Evolutionary conservation across 441 rosid species (phyloP), one percentile per base, ranked within the genome.

Genomic region (Gossypium schwendimanii): DNA sequence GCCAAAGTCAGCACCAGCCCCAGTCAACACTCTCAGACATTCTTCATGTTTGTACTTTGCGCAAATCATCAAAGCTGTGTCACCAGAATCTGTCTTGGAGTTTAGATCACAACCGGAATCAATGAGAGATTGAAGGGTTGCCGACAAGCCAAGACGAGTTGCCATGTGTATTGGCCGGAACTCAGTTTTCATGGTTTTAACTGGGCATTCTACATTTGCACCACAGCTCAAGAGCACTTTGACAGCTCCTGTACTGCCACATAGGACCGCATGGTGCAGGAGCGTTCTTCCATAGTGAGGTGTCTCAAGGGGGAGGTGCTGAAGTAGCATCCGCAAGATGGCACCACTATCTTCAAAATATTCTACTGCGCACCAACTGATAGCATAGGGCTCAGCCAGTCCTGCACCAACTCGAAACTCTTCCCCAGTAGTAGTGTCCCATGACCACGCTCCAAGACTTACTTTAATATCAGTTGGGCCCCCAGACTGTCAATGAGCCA

Each of bases 331-430:
- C 24, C 80, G 81, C 83, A 95, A 80, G 62, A 93, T 89, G 7
- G 87, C 71, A 62, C 99, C 98, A 68, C 88, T 89, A 24, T 71
- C 81, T 87, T 93, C 99, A 75, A 88, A 95, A 75, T 89, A 95
- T 80, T 95, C 99, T 52, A 95, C 97, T 1, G 97, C 97, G 72
- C 93, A 95, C 97, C 99, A 93, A 47, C 88, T 83, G 83, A 93
- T 84, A 69, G 84, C 81, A 76, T 91, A 95, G 6, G 99, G 97
- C 70, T 95, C 99, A 18, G 98, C 95, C 57, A 95, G 77, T 85
- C 98, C 99, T 33, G 98, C 99, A 57, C 99, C 99, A 9, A 95
- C 97, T 8, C 95, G 83, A 64, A 88, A 78, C 83, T 95, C 98
- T 88, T 95, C 98, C 12, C 94, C 99, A 15, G 94, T 89, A 61